phyloP scores from a whole-genome alignment of 257 asterid genomes.

The Solanum rostratum region DNA sequence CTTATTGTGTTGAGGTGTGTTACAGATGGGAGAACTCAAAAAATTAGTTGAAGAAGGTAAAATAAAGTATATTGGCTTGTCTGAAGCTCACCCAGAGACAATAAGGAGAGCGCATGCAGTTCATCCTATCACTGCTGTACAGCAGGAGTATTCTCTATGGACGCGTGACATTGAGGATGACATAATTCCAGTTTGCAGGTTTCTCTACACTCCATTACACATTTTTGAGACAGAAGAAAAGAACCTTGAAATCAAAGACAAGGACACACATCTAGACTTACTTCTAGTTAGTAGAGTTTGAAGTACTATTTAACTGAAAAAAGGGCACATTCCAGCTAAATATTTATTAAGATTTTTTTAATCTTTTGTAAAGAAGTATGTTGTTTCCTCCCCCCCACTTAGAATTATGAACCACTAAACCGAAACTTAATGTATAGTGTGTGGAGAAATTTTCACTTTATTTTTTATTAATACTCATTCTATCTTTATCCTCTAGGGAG shows the following conservation, averaged over 20 bases:
- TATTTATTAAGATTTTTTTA: background rate
- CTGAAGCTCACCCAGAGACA: conserved; percentile 55
- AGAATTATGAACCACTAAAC: background rate
- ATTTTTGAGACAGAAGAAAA: background rate
- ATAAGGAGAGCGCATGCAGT: conserved; percentile 54
- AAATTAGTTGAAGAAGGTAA: conserved; percentile 51
- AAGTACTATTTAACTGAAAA: background rate
- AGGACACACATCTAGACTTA: background rate
- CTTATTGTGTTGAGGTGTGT: background rate
- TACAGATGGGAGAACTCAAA: conserved; percentile 47
- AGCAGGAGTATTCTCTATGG: conserved; percentile 61
- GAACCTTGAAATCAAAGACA: background rate
- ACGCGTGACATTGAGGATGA: conserved; percentile 48
- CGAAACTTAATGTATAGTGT: background rate
- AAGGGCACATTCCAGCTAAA: background rate
- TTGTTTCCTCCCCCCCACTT: background rate
- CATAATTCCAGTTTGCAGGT: conserved; percentile 48
- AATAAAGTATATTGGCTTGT: conserved; percentile 51
- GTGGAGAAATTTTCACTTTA: background rate
- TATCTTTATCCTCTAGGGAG: conserved; percentile 22
- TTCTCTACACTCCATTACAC: background rate
- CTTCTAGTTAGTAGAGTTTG: background rate
- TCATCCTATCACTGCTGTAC: conserved; percentile 54
- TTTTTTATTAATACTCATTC: background rate
- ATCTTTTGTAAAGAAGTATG: background rate